Percentiles rank a stretch among this genome's conserved stretches.
Conservation (phyloP, 345 rosid species). For the Aegle marmelos region DNA sequence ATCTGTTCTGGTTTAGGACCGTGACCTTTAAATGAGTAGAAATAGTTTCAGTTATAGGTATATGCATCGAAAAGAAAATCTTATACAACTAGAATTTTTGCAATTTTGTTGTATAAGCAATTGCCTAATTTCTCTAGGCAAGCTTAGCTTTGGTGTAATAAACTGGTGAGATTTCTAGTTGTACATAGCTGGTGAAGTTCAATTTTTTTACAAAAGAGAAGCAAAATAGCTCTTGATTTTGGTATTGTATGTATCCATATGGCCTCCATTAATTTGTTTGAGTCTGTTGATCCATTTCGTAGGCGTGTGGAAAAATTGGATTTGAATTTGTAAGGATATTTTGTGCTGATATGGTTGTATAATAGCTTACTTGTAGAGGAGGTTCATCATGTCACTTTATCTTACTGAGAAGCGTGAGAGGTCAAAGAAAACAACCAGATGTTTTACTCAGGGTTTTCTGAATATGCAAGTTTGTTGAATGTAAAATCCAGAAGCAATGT, state of each 20-base stretch:
- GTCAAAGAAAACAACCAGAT: not conserved
- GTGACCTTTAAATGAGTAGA: not conserved
- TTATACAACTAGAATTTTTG: no score
- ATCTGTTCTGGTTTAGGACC: not conserved
- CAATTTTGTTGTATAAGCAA: no score
- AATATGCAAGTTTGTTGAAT: not conserved
- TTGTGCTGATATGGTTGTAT: not conserved
- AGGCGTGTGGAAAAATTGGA: not conserved
- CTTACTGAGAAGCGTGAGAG: not conserved
- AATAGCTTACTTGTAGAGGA: not conserved
- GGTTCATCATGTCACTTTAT: no score
- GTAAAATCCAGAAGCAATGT: not conserved
- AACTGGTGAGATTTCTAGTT: not conserved
- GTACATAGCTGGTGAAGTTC: not conserved
- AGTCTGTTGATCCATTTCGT: not conserved
- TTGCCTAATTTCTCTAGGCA: not conserved
- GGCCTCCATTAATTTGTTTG: not conserved
- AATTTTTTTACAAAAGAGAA: not conserved
- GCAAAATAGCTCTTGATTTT: not conserved
- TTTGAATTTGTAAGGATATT: not conserved
- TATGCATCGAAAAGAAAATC: not conserved
- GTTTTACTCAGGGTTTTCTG: not conserved
- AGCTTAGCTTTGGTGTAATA: not conserved
- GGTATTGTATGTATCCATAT: not conserved
- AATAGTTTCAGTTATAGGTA: not conserved